phyloP scores from a whole-genome alignment of 306 rosid species.

The Acacia crassicarpa region DNA sequence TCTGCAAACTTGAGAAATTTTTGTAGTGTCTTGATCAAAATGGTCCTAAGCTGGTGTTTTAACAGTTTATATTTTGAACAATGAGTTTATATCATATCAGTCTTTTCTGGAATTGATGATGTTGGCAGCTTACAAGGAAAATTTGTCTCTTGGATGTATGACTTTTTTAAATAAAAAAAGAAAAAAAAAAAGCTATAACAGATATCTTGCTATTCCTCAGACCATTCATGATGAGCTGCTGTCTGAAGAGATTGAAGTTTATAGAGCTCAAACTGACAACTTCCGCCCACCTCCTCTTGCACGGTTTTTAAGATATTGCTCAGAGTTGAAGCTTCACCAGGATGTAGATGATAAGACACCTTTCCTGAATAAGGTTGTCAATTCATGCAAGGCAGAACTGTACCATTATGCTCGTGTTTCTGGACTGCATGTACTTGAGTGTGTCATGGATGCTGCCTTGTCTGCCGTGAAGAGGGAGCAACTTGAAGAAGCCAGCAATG shows the following conservation, averaged over 20 bases:
- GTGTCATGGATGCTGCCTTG: conserved; percentile 82
- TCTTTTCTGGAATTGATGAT: background rate
- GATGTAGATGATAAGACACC: conserved; percentile 39
- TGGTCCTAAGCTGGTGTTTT: conserved; percentile 12
- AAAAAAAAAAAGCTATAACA: conserved; percentile 15
- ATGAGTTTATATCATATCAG: conserved; percentile 8
- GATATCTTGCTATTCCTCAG: conserved; percentile 47
- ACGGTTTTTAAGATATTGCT: conserved; percentile 50
- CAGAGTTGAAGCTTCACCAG: conserved; percentile 47
- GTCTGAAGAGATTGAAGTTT: conserved; percentile 70
- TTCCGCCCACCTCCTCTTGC: conserved; percentile 73
- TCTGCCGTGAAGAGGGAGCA: conserved; percentile 89
- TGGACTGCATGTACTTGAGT: conserved; percentile 83
- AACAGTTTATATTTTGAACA: conserved; percentile 5
- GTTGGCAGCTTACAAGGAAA: conserved; percentile 8
- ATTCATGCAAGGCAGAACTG: conserved; percentile 71
- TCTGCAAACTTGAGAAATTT: background rate
- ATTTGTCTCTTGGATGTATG: conserved; percentile 9
- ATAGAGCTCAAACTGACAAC: conserved; percentile 60
- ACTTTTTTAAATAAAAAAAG: background rate
- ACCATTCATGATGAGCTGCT: conserved; percentile 76
- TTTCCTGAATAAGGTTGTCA: conserved; percentile 44
- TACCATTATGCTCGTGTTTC: conserved; percentile 94
- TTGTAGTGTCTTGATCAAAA: background rate
- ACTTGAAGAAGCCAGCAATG: conserved; percentile 88